Evolutionary conservation across 257 asterid genomes (phyloP).

Genomic region (Salvia hispanica): DNA sequence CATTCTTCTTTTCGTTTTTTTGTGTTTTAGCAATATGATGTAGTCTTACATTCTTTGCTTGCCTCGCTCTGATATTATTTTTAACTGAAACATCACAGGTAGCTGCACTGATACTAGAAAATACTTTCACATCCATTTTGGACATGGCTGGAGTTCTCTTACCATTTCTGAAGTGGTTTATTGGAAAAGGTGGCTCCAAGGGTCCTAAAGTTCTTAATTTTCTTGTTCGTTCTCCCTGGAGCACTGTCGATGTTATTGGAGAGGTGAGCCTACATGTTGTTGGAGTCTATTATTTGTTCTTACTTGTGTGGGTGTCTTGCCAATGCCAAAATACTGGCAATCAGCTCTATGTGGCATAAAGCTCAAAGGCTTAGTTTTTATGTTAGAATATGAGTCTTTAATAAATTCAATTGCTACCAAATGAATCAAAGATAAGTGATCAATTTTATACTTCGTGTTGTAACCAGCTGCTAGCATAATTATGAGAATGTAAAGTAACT

Average conservation of each 20-base stretch:
- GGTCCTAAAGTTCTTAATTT: slow-evolving; percentile 73
- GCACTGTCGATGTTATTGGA: slow-evolving; percentile 74
- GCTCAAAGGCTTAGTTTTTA: neutral
- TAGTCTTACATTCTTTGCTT: slow-evolving; percentile 22
- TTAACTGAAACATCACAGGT: slow-evolving; percentile 45
- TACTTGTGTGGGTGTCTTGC: slow-evolving; percentile 20
- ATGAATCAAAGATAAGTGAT: slow-evolving; percentile 2
- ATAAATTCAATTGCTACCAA: slow-evolving; percentile 9
- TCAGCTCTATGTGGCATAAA: slow-evolving; percentile 22
- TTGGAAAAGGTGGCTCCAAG: slow-evolving; percentile 81
- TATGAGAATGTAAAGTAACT: neutral
- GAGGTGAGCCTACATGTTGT: slow-evolving; percentile 60
- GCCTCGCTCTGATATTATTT: neutral
- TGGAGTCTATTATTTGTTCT: neutral
- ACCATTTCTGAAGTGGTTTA: slow-evolving; percentile 88
- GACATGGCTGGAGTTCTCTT: slow-evolving; percentile 97
- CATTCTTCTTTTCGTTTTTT: slow-evolving; percentile 15
- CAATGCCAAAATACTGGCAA: slow-evolving; percentile 12
- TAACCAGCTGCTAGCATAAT: neutral
- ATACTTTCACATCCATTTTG: slow-evolving; percentile 94
- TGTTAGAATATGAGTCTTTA: slow-evolving; percentile 14
- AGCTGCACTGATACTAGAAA: slow-evolving; percentile 79
- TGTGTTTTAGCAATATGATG: slow-evolving; percentile 1
- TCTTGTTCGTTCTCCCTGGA: slow-evolving; percentile 97
- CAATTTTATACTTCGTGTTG: neutral